A percentile compares a stretch with the other conserved stretches of the same genome.
These are phyloP conservation scores for Mucor racemosus DNA, from an alignment of 371 early-diverging fungal genomes.

Conservation along the genomic window DNA sequence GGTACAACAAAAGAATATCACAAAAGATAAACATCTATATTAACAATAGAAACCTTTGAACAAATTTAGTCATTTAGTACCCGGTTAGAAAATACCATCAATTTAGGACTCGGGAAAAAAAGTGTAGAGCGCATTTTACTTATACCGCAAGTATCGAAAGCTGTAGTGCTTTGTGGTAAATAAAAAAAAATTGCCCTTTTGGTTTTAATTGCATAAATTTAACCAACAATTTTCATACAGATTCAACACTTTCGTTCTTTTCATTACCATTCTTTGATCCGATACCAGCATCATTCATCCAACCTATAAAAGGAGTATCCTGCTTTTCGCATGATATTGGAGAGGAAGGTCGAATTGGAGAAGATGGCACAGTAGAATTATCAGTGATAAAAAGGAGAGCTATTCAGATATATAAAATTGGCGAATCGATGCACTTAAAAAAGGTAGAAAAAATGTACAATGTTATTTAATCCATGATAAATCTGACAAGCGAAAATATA, in stretches of 20 bases:
- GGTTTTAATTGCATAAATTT: not conserved
- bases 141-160: slow-evolving; percentile 71
- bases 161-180: slow-evolving; percentile 76
- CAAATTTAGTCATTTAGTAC: slow-evolving; percentile 46
- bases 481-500: no score
- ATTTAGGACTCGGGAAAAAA: slow-evolving; percentile 68
- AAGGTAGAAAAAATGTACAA: slow-evolving; percentile 38
- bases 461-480: no score
- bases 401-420: slow-evolving; percentile 62
- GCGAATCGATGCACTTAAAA: slow-evolving; percentile 52
- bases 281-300: slow-evolving; percentile 53
- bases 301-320: slow-evolving; percentile 70
- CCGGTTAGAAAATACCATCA: slow-evolving; percentile 53
- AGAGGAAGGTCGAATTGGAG: slow-evolving; percentile 61
- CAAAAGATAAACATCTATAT: not conserved
- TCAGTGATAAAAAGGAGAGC: slow-evolving; percentile 67
- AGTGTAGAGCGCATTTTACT: slow-evolving; percentile 71
- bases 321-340: slow-evolving; percentile 67
- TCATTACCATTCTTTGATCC: slow-evolving; percentile 66
- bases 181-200: not conserved
- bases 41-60: not conserved
- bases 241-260: slow-evolving; percentile 69
- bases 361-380: slow-evolving; percentile 66
- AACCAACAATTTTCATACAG: slow-evolving; percentile 27
- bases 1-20: slow-evolving; percentile 27